A percentile compares a stretch with the other conserved stretches of the same genome.
phyloP scores from a whole-genome alignment of 2,329 filamentous ascomycete species.

The Epichloe sibirici region DNA sequence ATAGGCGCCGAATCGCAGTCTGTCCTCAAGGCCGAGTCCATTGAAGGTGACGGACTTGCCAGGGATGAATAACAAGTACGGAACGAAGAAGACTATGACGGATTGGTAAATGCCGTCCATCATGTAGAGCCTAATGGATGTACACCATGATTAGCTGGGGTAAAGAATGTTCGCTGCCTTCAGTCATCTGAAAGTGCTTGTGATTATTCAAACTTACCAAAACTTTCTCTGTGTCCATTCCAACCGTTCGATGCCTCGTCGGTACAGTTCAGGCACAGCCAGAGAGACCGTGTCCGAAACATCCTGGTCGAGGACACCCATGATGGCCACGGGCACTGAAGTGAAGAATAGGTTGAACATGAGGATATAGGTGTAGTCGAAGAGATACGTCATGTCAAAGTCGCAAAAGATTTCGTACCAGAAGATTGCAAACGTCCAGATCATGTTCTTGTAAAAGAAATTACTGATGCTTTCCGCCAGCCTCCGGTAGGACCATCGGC shows the following conservation, averaged over 20 bases:
- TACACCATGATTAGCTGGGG: constrained; percentile 4
- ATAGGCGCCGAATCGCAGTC: constrained; percentile 75
- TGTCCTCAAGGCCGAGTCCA: constrained; percentile 66
- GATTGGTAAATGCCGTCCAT: constrained; percentile 89
- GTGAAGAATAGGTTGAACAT: constrained; percentile 96
- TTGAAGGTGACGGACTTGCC: constrained; percentile 58
- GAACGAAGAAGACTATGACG: constrained; percentile 83
- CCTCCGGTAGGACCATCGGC: constrained; percentile 91
- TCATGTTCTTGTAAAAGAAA: constrained; percentile 99
- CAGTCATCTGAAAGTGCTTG: not conserved
- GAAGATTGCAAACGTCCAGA: constrained; percentile 94
- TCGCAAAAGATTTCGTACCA: constrained; percentile 96
- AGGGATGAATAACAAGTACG: constrained; percentile 64
- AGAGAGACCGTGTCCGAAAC: constrained; percentile 89
- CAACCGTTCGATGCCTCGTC: constrained; percentile 84
- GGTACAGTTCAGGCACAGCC: constrained; percentile 89
- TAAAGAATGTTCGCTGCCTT: not conserved
- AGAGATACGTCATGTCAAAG: constrained; percentile 93
- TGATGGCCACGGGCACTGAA: constrained; percentile 84
- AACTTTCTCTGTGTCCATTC: constrained; percentile 97
- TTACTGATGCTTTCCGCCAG: constrained; percentile 91
- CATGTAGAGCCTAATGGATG: constrained; percentile 70
- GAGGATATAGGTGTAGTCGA: constrained; percentile 95
- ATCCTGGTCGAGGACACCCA: constrained; percentile 95
- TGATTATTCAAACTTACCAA: constrained; percentile 49